Percentiles rank a stretch among this genome's conserved stretches.
Conservation (phyloP, 345 rosid genomes). For the Syzygium aqueum region DNA sequence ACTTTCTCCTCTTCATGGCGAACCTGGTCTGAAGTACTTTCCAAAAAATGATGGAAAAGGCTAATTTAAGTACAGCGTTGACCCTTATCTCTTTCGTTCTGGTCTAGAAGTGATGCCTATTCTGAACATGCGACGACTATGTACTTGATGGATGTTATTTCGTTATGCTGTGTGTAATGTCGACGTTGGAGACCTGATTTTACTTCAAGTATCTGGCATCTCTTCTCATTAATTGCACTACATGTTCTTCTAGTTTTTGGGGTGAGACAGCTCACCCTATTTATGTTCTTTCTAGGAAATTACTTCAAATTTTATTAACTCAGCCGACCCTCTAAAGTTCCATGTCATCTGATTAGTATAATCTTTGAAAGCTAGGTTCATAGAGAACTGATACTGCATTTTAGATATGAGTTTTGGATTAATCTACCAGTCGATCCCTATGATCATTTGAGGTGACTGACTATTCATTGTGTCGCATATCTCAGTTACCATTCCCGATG, state of each 20-base stretch:
- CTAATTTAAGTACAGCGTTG: not conserved
- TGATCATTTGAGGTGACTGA: not conserved
- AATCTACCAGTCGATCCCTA: not conserved
- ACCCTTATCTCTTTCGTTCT: not conserved
- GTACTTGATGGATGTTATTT: not conserved
- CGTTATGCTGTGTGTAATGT: not conserved
- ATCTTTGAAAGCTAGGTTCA: not conserved
- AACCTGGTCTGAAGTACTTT: not conserved
- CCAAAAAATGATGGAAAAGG: not conserved
- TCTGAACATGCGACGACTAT: not conserved
- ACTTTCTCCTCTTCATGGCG: not conserved
- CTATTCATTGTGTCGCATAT: not conserved
- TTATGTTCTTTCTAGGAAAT: not conserved
- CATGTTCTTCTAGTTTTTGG: not conserved
- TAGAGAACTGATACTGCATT: not conserved
- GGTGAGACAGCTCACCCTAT: not conserved
- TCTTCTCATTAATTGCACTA: not conserved
- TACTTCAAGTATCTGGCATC: not conserved
- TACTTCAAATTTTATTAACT: not conserved
- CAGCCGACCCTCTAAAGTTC: not conserved
- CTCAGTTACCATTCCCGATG: conserved; percentile 81
- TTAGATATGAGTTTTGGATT: not conserved
- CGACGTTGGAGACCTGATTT: not conserved
- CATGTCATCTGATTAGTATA: not conserved
- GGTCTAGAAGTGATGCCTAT: not conserved